A percentile compares a stretch with the other conserved stretches of the same genome.
Conservation (phyloP, 2,329 filamentous ascomycete genomes). For the Ceratocystis smalleyi region DNA sequence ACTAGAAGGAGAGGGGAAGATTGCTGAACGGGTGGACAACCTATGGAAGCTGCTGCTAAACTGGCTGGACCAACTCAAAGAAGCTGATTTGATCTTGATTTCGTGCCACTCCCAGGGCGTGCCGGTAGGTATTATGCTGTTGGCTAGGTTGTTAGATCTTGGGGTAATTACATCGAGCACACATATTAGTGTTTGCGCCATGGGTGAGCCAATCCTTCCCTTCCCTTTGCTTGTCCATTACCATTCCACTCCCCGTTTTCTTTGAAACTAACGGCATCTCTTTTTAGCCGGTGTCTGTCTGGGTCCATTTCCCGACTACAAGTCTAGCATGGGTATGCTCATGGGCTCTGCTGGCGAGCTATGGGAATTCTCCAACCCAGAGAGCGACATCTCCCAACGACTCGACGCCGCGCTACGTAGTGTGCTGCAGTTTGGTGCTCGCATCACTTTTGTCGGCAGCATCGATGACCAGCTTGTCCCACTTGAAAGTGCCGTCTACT, state of each 20-base stretch:
- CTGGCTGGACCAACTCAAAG: slow-evolving; percentile 80
- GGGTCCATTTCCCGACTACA: slow-evolving; percentile 84
- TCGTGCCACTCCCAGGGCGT: slow-evolving; percentile 93
- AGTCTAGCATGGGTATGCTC: slow-evolving; percentile 68
- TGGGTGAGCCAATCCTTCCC: slow-evolving; percentile 30
- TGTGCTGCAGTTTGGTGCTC: slow-evolving; percentile 61
- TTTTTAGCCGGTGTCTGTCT: slow-evolving; percentile 68
- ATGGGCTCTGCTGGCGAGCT: slow-evolving; percentile 86
- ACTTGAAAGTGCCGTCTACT: slow-evolving; percentile 64
- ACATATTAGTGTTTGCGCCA: slow-evolving; percentile 71
- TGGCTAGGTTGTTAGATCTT: slow-evolving; percentile 83
- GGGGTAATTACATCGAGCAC: slow-evolving; percentile 57
- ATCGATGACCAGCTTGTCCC: slow-evolving; percentile 95
- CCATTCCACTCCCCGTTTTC: slow-evolving; percentile 3
- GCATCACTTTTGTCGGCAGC: slow-evolving; percentile 78
- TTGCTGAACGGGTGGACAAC: slow-evolving; percentile 75
- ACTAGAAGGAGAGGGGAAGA: slow-evolving; percentile 85
- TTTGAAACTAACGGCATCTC: background rate
- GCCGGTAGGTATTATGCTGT: slow-evolving; percentile 78
- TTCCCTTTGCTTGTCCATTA: background rate
- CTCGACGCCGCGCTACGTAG: slow-evolving; percentile 63
- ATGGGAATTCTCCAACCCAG: slow-evolving; percentile 77
- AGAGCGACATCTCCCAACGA: slow-evolving; percentile 66
- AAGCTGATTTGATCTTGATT: slow-evolving; percentile 79
- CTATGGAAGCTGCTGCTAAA: slow-evolving; percentile 90